phyloP scores from a whole-genome alignment of 2,329 filamentous ascomycete species.

The Phaeosphaeria sp. region DNA sequence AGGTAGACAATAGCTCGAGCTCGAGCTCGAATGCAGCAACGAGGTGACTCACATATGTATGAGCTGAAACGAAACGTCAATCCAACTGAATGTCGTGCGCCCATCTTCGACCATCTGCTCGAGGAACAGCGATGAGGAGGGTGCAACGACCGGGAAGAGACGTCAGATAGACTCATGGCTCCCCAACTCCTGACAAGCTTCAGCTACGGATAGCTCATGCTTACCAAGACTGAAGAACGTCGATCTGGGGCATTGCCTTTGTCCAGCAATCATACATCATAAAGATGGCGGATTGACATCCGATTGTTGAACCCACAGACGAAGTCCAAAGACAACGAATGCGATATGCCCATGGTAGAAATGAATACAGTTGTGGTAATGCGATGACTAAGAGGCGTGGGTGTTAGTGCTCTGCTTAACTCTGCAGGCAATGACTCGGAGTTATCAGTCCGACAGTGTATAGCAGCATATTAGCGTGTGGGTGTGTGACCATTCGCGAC shows the following conservation, averaged over 20 bases:
- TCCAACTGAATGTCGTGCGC: constrained; percentile 30
- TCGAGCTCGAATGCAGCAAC: neutral
- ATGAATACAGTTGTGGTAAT: neutral
- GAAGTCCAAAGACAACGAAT: constrained; percentile 29
- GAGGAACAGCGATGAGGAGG: constrained; percentile 27
- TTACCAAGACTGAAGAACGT: constrained; percentile 15
- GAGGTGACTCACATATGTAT: constrained; percentile 21
- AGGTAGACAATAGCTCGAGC: neutral
- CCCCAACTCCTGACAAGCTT: constrained; percentile 10
- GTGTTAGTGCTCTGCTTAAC: neutral
- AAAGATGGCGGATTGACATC: constrained; percentile 23
- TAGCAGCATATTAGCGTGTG: neutral
- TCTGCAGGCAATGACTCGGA: neutral
- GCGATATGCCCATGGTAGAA: constrained; percentile 27
- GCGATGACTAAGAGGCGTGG: neutral
- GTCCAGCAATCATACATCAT: constrained; percentile 40
- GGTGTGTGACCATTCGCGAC: neutral
- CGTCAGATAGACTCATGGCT: constrained; percentile 41
- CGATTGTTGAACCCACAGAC: constrained; percentile 41
- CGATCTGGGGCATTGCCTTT: constrained; percentile 47
- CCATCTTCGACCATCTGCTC: constrained; percentile 32
- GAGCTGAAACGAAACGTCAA: constrained; percentile 45
- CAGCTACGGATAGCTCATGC: constrained; percentile 18
- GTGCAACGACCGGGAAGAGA: constrained; percentile 32
- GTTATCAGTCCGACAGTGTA: neutral